Evolutionary conservation across 1,139 yeast species (phyloP).

Genomic region (Yamadazyma triangularis): DNA sequence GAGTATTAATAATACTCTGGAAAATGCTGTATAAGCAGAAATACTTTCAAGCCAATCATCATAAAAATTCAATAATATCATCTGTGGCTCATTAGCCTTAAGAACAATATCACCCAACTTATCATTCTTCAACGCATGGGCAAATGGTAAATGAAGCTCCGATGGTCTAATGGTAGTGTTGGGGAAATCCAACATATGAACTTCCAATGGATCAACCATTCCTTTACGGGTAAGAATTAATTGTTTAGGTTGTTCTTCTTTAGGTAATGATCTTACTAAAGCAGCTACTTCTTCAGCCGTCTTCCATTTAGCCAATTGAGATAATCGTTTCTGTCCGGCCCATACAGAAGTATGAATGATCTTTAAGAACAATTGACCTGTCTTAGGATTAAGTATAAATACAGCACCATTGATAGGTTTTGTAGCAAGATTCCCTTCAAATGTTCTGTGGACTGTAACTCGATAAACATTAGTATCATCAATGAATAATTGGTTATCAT

Average conservation of each 20-base stretch:
- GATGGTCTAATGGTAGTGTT: constrained; percentile 86
- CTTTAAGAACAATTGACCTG: constrained; percentile 85
- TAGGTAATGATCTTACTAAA: constrained; percentile 78
- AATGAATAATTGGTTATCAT: constrained; percentile 76
- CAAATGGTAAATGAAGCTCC: constrained; percentile 86
- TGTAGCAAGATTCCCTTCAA: constrained; percentile 89
- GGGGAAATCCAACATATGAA: constrained; percentile 95
- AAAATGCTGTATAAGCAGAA: constrained; percentile 91
- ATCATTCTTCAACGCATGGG: constrained; percentile 78
- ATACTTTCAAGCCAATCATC: constrained; percentile 90
- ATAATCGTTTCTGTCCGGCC: constrained; percentile 94
- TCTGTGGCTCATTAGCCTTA: constrained; percentile 88
- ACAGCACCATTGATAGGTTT: constrained; percentile 93
- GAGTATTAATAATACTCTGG: constrained; percentile 73
- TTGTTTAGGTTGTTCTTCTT: constrained; percentile 93
- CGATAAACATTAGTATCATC: constrained; percentile 94
- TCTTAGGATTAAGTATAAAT: constrained; percentile 81
- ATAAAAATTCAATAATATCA: constrained; percentile 84
- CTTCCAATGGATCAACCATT: constrained; percentile 91
- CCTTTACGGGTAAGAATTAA: constrained; percentile 88
- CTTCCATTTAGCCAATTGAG: constrained; percentile 96
- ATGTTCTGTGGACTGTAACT: constrained; percentile 88
- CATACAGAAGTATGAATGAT: constrained; percentile 93
- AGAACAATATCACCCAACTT: constrained; percentile 75
- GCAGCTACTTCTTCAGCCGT: constrained; percentile 98